Percentiles rank a stretch among this genome's conserved stretches.
phyloP scores from a whole-genome alignment of 352 stramenopile species.

The Phytophthora melonis region DNA sequence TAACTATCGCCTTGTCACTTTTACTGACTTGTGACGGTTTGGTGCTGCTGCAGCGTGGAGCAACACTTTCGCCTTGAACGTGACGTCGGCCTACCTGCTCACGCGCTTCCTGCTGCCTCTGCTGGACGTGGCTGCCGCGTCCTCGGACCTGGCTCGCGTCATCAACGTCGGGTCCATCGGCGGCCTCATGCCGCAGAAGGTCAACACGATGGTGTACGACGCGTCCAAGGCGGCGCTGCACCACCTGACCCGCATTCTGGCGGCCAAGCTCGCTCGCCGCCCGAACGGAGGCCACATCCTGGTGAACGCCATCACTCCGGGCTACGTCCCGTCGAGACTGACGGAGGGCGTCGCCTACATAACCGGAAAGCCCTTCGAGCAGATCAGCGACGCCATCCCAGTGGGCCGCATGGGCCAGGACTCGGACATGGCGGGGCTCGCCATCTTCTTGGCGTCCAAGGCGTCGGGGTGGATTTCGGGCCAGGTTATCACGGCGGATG shows the following conservation, averaged over 20 bases:
- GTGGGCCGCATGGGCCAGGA: conserved; percentile 83
- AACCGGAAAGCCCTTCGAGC: conserved; percentile 55
- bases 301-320: conserved; percentile 95
- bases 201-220: conserved; percentile 95
- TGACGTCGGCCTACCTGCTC: conserved; percentile 96
- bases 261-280: conserved; percentile 88
- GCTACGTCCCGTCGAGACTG: conserved; percentile 94
- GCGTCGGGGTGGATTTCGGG: conserved; percentile 94
- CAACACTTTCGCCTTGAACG: conserved; percentile 94
- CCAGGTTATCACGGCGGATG: conserved; percentile 92
- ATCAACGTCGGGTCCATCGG: conserved; percentile 84
- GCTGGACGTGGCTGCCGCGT: conserved; percentile 73
- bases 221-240: conserved; percentile 95
- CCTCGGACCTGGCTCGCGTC: conserved; percentile 58
- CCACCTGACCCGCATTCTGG: conserved; percentile 93
- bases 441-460: conserved; percentile 92
- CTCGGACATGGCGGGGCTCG: conserved; percentile 94
- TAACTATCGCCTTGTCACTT: background rate
- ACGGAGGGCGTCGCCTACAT: conserved; percentile 73
- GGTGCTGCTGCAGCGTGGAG: conserved; percentile 88
- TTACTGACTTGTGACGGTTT: conserved; percentile 23
- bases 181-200: conserved; percentile 86
- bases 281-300: conserved; percentile 91
- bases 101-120: conserved; percentile 91
- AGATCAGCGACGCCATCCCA: conserved; percentile 80